These are phyloP conservation scores for Rhodotorula sp. DNA, from an alignment of 1,284 basidiomycete species.

Conservation along the genomic window DNA sequence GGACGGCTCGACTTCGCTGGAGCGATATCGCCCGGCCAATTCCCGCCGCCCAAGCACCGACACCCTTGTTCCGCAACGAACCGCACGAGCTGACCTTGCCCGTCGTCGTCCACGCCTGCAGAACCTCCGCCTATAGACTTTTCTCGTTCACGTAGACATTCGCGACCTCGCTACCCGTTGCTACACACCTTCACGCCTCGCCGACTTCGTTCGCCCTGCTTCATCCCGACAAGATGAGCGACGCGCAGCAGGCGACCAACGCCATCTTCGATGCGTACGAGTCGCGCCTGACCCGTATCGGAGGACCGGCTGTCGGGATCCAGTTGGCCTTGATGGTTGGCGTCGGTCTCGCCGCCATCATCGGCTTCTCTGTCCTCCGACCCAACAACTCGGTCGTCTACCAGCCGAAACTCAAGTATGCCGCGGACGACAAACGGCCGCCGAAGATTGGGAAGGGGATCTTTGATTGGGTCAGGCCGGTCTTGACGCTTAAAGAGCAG, in stretches of 20 bases:
- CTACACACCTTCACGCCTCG: too few species aligned
- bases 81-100: neutral
- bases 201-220: too few species aligned
- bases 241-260: slow-evolving; percentile 17
- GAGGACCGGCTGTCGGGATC: slow-evolving; percentile 10
- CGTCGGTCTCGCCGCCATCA: slow-evolving; percentile 57
- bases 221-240: slow-evolving; percentile 5
- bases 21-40: too few species aligned
- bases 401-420: slow-evolving; percentile 82
- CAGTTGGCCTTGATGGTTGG: slow-evolving; percentile 65
- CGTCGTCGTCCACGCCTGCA: neutral
- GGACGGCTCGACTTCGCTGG: too few species aligned
- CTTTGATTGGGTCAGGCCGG: slow-evolving; percentile 66
- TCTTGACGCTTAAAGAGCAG: slow-evolving; percentile 78
- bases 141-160: too few species aligned
- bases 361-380: slow-evolving; percentile 72
- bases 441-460: slow-evolving; percentile 76
- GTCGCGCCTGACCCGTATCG: slow-evolving; percentile 13
- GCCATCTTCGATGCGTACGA: slow-evolving; percentile 19
- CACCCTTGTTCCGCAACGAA: too few species aligned
- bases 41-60: too few species aligned
- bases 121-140: neutral
- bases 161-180: too few species aligned
- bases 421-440: slow-evolving; percentile 73
- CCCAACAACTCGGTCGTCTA: slow-evolving; percentile 79